Evolutionary conservation across 129 eudicot species (phyloP), one percentile per base, ranked within the genome.

Genomic region (Pseudognaphalium luteoalbum): DNA sequence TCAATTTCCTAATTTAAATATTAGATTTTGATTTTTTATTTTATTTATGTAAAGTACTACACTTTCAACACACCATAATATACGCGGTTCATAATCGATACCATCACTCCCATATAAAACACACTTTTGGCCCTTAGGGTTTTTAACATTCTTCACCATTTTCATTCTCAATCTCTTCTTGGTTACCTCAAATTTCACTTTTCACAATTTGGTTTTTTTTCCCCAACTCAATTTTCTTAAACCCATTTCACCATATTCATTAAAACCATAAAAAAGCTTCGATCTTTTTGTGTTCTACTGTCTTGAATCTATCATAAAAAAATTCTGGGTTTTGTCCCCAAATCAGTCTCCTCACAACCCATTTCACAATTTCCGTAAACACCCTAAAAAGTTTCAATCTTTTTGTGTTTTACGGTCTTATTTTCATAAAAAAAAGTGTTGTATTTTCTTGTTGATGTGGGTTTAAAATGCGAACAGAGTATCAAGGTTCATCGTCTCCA

Each of bases 401-500:
- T 12, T 22, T 60, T 22, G 12, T 61, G 17, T 16, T 61, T 2
- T 22, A 28, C 3, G 0, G 12, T 28, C 67, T 11, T 12, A 28
- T 3, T 9, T 28, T 12, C 37, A 61, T 22, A 11, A 25, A 61
- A 14, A 3, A 2, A 52, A 19, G 59, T 67, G 75, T 25, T 25
- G 81, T 69, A 30, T 41, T 61, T 77, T 35, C 0, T 44, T 39
- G 71, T 65, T 32, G 57, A 76, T 82, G 82, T 37, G 75, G 71
- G 10, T 29, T 28, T 42, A 72, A 65, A 73, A 80, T 81, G 85
- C 77, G 61, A 61, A 76, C 81, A 16, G 69, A 81, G 59, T 86
- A 75, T 62, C 92, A 82, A 59, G 91, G 86, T 6, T 76, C 87
- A 35, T 75, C 92, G 4, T 54, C 87, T n/a, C 70, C 81, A 41